Evolutionary conservation across 352 stramenopile species (phyloP).

Genomic region (Thraustotheca clavata): DNA sequence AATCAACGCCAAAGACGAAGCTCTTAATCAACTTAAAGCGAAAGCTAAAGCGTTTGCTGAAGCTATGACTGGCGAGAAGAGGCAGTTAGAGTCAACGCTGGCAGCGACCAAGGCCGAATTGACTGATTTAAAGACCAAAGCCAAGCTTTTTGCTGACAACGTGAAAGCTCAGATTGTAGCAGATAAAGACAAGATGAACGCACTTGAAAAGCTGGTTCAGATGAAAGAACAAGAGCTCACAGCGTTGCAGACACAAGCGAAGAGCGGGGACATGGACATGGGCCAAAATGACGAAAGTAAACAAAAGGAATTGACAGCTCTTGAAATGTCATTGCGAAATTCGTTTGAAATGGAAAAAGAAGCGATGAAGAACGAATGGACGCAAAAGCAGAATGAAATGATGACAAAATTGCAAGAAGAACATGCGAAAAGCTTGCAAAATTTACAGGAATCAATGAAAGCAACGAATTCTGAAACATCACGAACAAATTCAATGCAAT

Average conservation of each 20-base stretch:
- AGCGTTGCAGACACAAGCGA: slow-evolving; percentile 20
- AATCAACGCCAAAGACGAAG: slow-evolving; percentile 63
- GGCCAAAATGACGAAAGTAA: neutral
- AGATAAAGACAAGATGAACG: slow-evolving; percentile 46
- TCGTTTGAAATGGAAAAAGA: too few relatives aligned
- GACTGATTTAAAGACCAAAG: slow-evolving; percentile 44
- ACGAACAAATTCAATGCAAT: too few relatives aligned
- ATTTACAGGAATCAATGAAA: too few relatives aligned
- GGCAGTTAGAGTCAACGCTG: slow-evolving; percentile 22
- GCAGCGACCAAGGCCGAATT: slow-evolving; percentile 60
- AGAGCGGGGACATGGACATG: neutral
- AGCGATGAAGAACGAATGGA: neutral
- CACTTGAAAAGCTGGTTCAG: slow-evolving; percentile 43
- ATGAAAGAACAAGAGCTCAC: slow-evolving; percentile 33
- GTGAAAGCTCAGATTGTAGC: slow-evolving; percentile 54
- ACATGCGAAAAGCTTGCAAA: too few relatives aligned
- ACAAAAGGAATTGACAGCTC: neutral
- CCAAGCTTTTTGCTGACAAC: slow-evolving; percentile 56
- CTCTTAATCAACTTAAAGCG: slow-evolving; percentile 69
- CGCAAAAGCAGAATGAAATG: neutral
- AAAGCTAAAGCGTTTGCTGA: slow-evolving; percentile 82
- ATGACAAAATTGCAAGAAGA: too few relatives aligned
- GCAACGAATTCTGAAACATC: too few relatives aligned
- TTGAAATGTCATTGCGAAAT: too few relatives aligned
- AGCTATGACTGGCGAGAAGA: slow-evolving; percentile 50